Conservation (phyloP, 176 grass and related monocot species). For the Lolium rigidum region DNA sequence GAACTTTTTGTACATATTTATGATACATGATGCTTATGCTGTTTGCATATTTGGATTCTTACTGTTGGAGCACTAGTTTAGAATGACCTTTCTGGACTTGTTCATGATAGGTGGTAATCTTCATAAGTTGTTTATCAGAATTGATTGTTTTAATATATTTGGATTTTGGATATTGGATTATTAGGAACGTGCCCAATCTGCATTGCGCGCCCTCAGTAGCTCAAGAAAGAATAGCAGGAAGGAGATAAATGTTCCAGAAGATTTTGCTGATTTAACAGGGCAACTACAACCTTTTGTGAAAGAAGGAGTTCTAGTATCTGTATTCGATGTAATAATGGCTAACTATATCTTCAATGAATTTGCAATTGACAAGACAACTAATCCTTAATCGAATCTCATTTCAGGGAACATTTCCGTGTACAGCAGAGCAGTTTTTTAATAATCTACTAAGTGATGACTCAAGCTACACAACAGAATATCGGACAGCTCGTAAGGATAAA, state of each 20-base stretch:
- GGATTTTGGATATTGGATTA: slow-evolving; percentile 40
- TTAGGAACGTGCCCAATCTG: slow-evolving; percentile 89
- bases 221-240: slow-evolving; percentile 67
- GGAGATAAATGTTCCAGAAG: slow-evolving; percentile 67
- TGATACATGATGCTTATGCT: not conserved
- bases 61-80: slow-evolving; percentile 45
- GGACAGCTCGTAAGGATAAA: slow-evolving; percentile 79
- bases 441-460: slow-evolving; percentile 81
- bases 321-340: slow-evolving; percentile 68
- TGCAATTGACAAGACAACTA: slow-evolving; percentile 27
- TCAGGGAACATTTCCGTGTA: slow-evolving; percentile 89
- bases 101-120: slow-evolving; percentile 31
- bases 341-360: slow-evolving; percentile 29
- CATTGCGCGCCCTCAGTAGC: slow-evolving; percentile 83
- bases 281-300: slow-evolving; percentile 90
- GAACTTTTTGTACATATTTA: too few species aligned
- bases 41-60: slow-evolving; percentile 40
- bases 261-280: slow-evolving; percentile 64
- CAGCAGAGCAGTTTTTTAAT: slow-evolving; percentile 79
- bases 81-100: slow-evolving; percentile 16
- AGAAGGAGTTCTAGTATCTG: slow-evolving; percentile 88
- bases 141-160: not conserved
- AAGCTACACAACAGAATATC: slow-evolving; percentile 76
- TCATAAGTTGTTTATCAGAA: slow-evolving; percentile 10
- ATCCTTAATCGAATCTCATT: slow-evolving; percentile 41